Base-by-base conservation (phyloP, 805 yeast genomes). In the Teunomyces kruisii region DNA sequence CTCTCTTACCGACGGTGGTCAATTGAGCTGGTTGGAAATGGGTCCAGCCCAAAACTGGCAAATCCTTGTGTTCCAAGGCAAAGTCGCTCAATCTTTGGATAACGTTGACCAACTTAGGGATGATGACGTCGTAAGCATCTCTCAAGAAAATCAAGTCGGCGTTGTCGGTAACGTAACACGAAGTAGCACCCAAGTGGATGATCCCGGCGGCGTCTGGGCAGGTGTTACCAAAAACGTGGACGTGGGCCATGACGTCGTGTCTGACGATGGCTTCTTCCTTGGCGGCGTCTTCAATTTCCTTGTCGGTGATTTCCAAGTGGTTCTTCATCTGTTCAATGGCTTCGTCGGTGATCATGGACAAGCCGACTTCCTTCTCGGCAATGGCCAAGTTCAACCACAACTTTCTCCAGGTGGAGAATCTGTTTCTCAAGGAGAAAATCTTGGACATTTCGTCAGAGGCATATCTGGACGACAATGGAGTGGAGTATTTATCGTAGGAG, bases 231-330 rank as follows among this genome's bases (percentile, higher is more conserved):
- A 87, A 94, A 47, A 86, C 88, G 64, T 94, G 99, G 46, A 94
- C 99, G 59, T 94, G 99, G 45, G 98, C 96, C 99, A 94, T 94
- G 57, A 94, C 99, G 65, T 94, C 99, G 69, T 94, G 99, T 75
- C 99, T 87, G 47, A 94, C 98, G 66, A 86, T 90, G 43, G 98
- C 96, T 71, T 94, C 99, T 72, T 94, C 97, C 55, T 80, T 81
- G 47, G 91, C 74, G 36, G 99, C 98, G 46, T 76, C 86, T 46
- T 77, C 89, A 52, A 94, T 89, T 62, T 95, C 98, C 56, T 88
- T 95, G 65, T 92, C 97, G 7, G 97, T 84, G 71, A 94, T 90
- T 41, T 68, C 78, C 59, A 92, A 74, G 67, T 94, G 86, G 16
- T 74, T 64, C 52, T 79, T 71, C 89, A 94, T 86, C 75, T 94